These are phyloP conservation scores for Gossypium trilobum DNA, from an alignment of 441 rosid species.

Conservation along the genomic window DNA sequence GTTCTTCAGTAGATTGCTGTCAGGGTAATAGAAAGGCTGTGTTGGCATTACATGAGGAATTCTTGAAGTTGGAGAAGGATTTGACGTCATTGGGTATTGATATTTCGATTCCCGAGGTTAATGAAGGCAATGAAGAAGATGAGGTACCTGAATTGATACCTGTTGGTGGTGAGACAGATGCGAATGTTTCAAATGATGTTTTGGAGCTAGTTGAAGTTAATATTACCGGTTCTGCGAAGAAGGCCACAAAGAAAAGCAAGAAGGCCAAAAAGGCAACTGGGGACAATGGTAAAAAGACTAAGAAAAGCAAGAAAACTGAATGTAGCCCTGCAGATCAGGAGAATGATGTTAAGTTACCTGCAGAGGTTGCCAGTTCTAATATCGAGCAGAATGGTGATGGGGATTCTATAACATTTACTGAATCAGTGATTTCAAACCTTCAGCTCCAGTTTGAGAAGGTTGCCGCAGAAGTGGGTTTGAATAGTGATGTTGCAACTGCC, in stretches of 20 bases:
- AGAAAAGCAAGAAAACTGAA: constrained; percentile 26
- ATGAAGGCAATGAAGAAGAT: constrained; percentile 12
- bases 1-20: constrained; percentile 54
- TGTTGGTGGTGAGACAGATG: constrained; percentile 21
- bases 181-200: constrained; percentile 15
- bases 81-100: constrained; percentile 28
- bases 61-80: constrained; percentile 67
- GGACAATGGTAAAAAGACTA: constrained; percentile 26
- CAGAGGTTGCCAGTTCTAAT: constrained; percentile 15
- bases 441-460: constrained; percentile 82
- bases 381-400: constrained; percentile 19
- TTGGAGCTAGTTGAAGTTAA: constrained; percentile 17
- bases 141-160: constrained; percentile 52
- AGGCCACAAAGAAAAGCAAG: constrained; percentile 33
- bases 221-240: constrained; percentile 25
- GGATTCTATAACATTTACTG: constrained; percentile 25
- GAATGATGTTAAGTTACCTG: constrained; percentile 3
- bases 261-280: constrained; percentile 29
- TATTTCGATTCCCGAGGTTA: constrained; percentile 32
- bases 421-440: constrained; percentile 65
- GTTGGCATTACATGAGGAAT: constrained; percentile 52
- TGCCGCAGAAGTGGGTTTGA: constrained; percentile 56
- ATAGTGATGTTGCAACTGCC: constrained; percentile 32
- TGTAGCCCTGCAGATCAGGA: constrained; percentile 11
- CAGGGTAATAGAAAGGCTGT: constrained; percentile 83